phyloP scores from a whole-genome alignment of 1,284 basidiomycete species.

The Ceratorhiza oryzae-sativae region DNA sequence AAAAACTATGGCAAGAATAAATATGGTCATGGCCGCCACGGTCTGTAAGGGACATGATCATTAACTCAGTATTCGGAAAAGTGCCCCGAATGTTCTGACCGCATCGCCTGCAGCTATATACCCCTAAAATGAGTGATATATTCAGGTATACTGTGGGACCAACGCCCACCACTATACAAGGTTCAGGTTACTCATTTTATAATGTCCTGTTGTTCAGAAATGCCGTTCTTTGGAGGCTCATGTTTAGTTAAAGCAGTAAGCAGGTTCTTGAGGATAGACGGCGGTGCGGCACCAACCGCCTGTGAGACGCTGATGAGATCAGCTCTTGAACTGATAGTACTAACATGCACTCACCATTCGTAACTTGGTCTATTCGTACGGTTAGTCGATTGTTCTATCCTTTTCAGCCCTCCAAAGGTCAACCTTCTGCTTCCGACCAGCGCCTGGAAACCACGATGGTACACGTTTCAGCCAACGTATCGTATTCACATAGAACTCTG shows the following conservation, averaged over 20 bases:
- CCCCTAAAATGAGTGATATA: not conserved
- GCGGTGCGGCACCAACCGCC: constrained; percentile 20
- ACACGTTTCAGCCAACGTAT: constrained; percentile 7
- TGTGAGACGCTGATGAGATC: not conserved
- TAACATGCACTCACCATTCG: not conserved
- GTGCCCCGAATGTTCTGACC: not conserved
- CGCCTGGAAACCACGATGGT: constrained; percentile 12
- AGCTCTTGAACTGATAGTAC: not conserved
- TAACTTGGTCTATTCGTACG: constrained; percentile 6
- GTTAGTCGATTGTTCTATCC: not conserved
- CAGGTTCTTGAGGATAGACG: constrained; percentile 10
- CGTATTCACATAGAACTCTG: constrained; percentile 1
- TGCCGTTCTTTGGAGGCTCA: not conserved
- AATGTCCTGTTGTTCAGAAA: not conserved
- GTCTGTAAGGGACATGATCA: not conserved
- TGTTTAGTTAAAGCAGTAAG: not conserved
- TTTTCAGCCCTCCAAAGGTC: constrained; percentile 5
- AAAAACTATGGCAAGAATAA: constrained; percentile 5
- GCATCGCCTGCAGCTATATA: not conserved
- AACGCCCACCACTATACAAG: not conserved
- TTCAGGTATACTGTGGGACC: not conserved
- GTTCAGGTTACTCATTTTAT: constrained; percentile 8
- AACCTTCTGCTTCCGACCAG: not conserved
- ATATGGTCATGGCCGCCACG: not conserved
- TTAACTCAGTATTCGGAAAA: not conserved